Percentiles rank a stretch among this genome's conserved stretches.
Conservation (phyloP, 2,329 filamentous ascomycete species). For the Aureobasidium sp. region DNA sequence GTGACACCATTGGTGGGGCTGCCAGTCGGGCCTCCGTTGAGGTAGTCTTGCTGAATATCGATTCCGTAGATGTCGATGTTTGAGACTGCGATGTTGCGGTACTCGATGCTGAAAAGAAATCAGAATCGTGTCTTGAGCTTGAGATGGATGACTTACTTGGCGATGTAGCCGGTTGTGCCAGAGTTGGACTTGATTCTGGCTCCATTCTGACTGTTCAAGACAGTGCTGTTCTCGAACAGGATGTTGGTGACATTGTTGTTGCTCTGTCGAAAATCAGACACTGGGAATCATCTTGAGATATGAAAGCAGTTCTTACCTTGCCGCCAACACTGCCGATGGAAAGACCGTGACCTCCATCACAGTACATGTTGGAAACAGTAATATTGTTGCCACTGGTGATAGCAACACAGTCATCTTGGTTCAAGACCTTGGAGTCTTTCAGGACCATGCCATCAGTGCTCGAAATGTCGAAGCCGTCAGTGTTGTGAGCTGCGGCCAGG, state of each 20-base stretch:
- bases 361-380: slow-evolving; percentile 23
- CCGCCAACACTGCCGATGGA: slow-evolving; percentile 24
- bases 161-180: slow-evolving; percentile 34
- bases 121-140: not conserved
- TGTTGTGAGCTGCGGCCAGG: slow-evolving; percentile 33
- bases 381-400: slow-evolving; percentile 26
- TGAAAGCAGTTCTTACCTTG: not conserved
- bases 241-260: slow-evolving; percentile 32
- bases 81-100: slow-evolving; percentile 41
- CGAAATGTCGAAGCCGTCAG: slow-evolving; percentile 33
- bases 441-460: slow-evolving; percentile 26
- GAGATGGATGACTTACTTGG: slow-evolving; percentile 13
- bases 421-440: slow-evolving; percentile 25
- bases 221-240: slow-evolving; percentile 26
- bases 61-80: slow-evolving; percentile 46
- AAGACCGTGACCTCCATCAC: slow-evolving; percentile 20
- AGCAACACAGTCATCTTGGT: slow-evolving; percentile 31
- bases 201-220: slow-evolving; percentile 30
- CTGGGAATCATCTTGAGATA: not conserved
- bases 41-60: slow-evolving; percentile 47
- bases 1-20: slow-evolving; percentile 41
- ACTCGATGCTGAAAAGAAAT: slow-evolving; percentile 32
- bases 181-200: slow-evolving; percentile 37
- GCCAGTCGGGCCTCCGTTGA: slow-evolving; percentile 39
- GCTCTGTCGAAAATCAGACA: slow-evolving; percentile 19